Conservation (phyloP, 495 filamentous ascomycete species). For the Xylaria telfairii region DNA sequence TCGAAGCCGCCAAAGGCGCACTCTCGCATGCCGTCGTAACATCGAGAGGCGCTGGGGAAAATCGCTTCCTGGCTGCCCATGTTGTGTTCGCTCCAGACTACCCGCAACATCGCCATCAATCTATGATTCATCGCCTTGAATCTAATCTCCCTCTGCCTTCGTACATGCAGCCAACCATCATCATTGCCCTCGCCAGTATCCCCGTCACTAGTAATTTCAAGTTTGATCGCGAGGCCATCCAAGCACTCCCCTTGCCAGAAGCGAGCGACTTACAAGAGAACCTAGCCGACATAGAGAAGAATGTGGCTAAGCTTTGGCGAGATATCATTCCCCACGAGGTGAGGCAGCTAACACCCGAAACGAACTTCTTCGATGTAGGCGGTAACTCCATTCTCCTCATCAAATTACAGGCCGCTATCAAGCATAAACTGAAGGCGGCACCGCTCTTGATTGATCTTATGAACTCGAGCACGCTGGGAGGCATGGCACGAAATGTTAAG, state of each 20-base stretch:
- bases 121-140: neutral
- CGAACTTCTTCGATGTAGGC: constrained; percentile 45
- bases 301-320: neutral
- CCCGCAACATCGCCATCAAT: neutral
- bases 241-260: neutral
- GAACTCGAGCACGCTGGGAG: neutral
- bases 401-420: constrained; percentile 32
- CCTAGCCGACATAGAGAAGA: too few species aligned
- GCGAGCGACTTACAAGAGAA: neutral
- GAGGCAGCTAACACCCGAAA: neutral
- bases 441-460: neutral
- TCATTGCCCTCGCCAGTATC: constrained; percentile 4
- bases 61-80: constrained; percentile 22
- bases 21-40: constrained; percentile 45
- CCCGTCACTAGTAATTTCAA: neutral
- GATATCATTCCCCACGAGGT: neutral
- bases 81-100: constrained; percentile 28
- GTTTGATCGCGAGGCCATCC: constrained; percentile 23
- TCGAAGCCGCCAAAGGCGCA: constrained; percentile 34
- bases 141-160: constrained; percentile 16
- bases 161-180: constrained; percentile 22
- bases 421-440: neutral
- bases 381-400: constrained; percentile 43
- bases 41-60: neutral
- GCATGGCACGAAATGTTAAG: neutral